Evolutionary conservation across 2,329 filamentous ascomycete genomes (phyloP).

Genomic region (Clonostachys rhizophaga): DNA sequence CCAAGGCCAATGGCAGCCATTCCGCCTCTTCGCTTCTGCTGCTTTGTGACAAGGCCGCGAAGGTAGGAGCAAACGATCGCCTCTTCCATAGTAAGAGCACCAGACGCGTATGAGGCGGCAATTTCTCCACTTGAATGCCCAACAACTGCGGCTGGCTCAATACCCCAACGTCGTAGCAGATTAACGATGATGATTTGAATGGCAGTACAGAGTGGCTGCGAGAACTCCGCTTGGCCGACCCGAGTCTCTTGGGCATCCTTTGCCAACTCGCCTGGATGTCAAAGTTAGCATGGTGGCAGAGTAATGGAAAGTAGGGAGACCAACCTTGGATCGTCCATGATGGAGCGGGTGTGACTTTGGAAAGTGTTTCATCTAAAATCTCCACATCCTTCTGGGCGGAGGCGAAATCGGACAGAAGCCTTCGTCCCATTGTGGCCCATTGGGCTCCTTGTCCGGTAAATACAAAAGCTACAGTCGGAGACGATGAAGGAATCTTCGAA

Average conservation of each 20-base stretch:
- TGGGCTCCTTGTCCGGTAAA: slow-evolving; percentile 19
- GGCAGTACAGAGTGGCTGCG: slow-evolving; percentile 24
- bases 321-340: no score
- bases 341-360: no score
- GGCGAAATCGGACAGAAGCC: neutral
- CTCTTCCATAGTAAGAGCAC: slow-evolving; percentile 12
- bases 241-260: neutral
- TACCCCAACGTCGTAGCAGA: slow-evolving; percentile 19
- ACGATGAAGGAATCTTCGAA: neutral
- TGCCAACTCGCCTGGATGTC: neutral
- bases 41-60: slow-evolving; percentile 9
- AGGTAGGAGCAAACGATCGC: slow-evolving; percentile 1
- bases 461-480: slow-evolving; percentile 2
- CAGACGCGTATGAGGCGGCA: slow-evolving; percentile 30
- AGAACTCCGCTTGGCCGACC: slow-evolving; percentile 6
- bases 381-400: no score
- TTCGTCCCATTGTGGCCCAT: slow-evolving; percentile 14
- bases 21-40: slow-evolving; percentile 4
- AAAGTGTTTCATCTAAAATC: no score
- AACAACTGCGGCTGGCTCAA: slow-evolving; percentile 22
- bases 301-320: no score
- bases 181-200: slow-evolving; percentile 33
- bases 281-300: no score
- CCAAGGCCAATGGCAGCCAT: slow-evolving; percentile 6
- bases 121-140: slow-evolving; percentile 36